Conservation (phyloP, 768 basidiomycete genomes). For the Russula brevipes region DNA sequence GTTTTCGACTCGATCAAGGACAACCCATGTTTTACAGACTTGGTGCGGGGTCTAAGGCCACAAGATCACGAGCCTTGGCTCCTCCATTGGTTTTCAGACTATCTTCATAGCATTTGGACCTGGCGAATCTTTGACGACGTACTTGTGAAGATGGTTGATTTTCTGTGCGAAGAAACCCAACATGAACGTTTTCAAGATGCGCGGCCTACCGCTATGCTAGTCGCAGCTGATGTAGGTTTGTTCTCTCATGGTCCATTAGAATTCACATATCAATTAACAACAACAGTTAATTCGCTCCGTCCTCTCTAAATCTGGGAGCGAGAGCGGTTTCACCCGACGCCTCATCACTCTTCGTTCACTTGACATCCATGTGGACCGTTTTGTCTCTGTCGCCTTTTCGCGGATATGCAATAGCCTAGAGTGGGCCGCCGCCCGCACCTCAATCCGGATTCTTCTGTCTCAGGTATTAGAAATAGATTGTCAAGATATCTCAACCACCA, state of each 20-base stretch:
- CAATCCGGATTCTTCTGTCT: conserved; percentile 41
- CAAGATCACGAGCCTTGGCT: conserved; percentile 42
- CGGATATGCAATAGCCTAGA: conserved; percentile 34
- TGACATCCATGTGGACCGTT: conserved; percentile 47
- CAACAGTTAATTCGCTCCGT: conserved; percentile 34
- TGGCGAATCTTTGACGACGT: conserved; percentile 46
- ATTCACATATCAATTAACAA: not conserved
- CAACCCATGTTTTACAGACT: conserved; percentile 52
- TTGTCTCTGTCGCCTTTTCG: conserved; percentile 45
- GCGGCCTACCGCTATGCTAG: conserved; percentile 54
- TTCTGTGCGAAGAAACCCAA: conserved; percentile 77
- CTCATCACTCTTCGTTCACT: conserved; percentile 37
- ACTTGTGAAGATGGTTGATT: conserved; percentile 66
- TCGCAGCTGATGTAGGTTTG: conserved; percentile 56
- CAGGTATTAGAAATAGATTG: conserved; percentile 34
- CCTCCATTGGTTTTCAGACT: conserved; percentile 61
- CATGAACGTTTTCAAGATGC: conserved; percentile 62
- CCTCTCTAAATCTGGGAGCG: conserved; percentile 33
- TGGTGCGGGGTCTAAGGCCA: conserved; percentile 38
- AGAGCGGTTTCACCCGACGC: conserved; percentile 29
- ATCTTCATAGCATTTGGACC: conserved; percentile 52
- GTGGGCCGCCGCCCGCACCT: conserved; percentile 41
- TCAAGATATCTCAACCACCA: conserved; percentile 31
- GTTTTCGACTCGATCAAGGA: conserved; percentile 82
- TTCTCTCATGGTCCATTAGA: not conserved